These are phyloP conservation scores for Claviceps purpurea DNA, from an alignment of 2,329 filamentous ascomycete genomes.

Conservation along the genomic window DNA sequence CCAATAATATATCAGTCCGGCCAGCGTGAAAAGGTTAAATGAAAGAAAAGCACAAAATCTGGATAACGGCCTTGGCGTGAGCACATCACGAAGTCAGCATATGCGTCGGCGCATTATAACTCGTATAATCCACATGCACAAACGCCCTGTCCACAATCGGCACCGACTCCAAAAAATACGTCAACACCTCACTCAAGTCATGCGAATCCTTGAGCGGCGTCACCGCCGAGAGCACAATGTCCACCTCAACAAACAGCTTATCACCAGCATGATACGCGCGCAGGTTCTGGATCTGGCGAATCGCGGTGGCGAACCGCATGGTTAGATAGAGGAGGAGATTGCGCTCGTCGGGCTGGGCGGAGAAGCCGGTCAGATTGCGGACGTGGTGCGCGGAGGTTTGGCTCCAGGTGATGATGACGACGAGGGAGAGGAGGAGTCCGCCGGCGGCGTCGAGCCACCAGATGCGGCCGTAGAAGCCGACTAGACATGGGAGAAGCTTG, in stretches of 20 bases:
- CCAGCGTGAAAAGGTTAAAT: not conserved
- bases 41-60: not conserved
- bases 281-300: constrained; percentile 72
- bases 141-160: constrained; percentile 64
- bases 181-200: constrained; percentile 62
- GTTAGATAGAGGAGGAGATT: constrained; percentile 82
- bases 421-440: constrained; percentile 61
- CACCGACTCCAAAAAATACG: constrained; percentile 75
- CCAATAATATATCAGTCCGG: too few relatives aligned
- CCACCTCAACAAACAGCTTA: constrained; percentile 69
- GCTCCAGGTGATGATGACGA: constrained; percentile 72
- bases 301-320: constrained; percentile 83
- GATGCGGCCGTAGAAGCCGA: constrained; percentile 60
- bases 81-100: constrained; percentile 25
- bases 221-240: constrained; percentile 68
- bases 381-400: constrained; percentile 63
- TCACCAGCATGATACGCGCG: constrained; percentile 78
- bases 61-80: not conserved
- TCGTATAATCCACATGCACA: constrained; percentile 53
- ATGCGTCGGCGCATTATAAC: constrained; percentile 48
- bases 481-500: constrained; percentile 14
- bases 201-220: constrained; percentile 68
- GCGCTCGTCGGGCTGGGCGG: constrained; percentile 65
- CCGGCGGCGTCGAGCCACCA: constrained; percentile 80
- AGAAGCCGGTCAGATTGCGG: constrained; percentile 66